These are phyloP conservation scores for Margaritispora aquatica DNA, from an alignment of 495 filamentous ascomycete genomes.

Conservation along the genomic window DNA sequence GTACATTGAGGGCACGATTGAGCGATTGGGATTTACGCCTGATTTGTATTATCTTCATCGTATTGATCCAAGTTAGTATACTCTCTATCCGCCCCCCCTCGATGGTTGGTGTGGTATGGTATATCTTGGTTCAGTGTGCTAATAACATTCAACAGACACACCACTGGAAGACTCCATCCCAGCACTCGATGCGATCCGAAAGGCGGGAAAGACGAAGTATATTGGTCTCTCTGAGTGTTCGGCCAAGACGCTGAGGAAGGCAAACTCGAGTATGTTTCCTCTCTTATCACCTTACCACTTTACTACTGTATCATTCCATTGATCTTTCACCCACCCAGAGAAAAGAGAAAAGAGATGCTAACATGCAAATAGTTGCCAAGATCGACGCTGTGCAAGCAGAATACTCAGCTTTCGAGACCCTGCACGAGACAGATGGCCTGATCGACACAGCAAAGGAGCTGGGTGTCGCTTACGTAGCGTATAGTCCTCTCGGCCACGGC, in stretches of 20 bases:
- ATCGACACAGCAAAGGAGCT: slow-evolving; percentile 63
- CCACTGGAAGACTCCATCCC: slow-evolving; percentile 42
- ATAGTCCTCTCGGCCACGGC: slow-evolving; percentile 26
- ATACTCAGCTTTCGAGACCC: slow-evolving; percentile 44
- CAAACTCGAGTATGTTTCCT: slow-evolving; percentile 48
- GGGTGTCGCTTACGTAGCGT: slow-evolving; percentile 60
- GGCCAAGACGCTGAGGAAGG: slow-evolving; percentile 67
- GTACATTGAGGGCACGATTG: slow-evolving; percentile 46
- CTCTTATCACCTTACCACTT: slow-evolving; percentile 33
- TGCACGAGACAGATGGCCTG: slow-evolving; percentile 67
- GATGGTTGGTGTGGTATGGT: too few relatives aligned
- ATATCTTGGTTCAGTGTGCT: slow-evolving; percentile 22
- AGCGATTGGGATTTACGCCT: slow-evolving; percentile 43
- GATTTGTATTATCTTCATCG: slow-evolving; percentile 78
- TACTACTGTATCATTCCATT: slow-evolving; percentile 25
- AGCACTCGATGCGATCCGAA: slow-evolving; percentile 39
- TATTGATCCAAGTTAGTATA: too few relatives aligned
- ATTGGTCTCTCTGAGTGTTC: slow-evolving; percentile 67
- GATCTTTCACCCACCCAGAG: too few relatives aligned
- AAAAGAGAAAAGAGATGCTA: too few relatives aligned
- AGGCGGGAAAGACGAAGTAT: slow-evolving; percentile 56
- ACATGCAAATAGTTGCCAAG: slow-evolving; percentile 45
- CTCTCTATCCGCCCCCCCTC: too few relatives aligned
- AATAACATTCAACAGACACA: slow-evolving; percentile 30
- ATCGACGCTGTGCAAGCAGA: slow-evolving; percentile 47